Evolutionary conservation across 805 yeast genomes (phyloP), one percentile per base, ranked within the genome.

Genomic region (Sugiyamaella smithiae): DNA sequence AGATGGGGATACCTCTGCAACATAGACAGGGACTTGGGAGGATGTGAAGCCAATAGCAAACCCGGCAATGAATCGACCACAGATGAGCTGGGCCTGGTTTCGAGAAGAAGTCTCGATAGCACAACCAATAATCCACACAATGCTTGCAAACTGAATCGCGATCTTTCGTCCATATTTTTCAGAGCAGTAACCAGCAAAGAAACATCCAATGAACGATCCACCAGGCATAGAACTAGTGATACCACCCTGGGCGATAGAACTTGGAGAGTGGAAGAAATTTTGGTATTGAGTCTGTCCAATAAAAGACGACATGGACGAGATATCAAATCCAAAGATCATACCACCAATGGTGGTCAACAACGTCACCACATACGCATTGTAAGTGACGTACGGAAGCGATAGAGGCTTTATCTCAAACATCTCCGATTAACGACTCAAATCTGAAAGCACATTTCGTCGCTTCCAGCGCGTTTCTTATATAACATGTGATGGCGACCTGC

Each of bases 211-310:
- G 54, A 84, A 75, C 0, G 88, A 85, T 29, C 95, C 95, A 53
- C 82, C 80, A 14, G 91, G 78, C 80, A 82, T 84, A 3, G 87
- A 67, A 1, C 88, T 80, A 11, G 87, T 83, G 53, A 87, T 77
- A 48, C 85, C 73, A 22, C 93, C 93, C 65, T 85, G 91, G 35
- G 68, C 60, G 2, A 73, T 60, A 0, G 88, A 71, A 35, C 68
- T 63, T 4, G 89, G 88, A 32, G 63, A 45, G 50, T 74, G 55
- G 66, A 85, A 85, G 58, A 65, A 81, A 0, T 64, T 55, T 28
- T 62, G 61, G 62, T 85, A 86, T 11, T 70, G 68, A 0, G 62
- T 66, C 11, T 74, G 65, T 1, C 73, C 70, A 37, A 85, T 70
- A 57, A 85, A 84, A 1, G 86, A 81, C 1, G 88, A 76, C 70